phyloP scores from a whole-genome alignment of 352 stramenopile genomes.

The Globisporangium viniferum region DNA sequence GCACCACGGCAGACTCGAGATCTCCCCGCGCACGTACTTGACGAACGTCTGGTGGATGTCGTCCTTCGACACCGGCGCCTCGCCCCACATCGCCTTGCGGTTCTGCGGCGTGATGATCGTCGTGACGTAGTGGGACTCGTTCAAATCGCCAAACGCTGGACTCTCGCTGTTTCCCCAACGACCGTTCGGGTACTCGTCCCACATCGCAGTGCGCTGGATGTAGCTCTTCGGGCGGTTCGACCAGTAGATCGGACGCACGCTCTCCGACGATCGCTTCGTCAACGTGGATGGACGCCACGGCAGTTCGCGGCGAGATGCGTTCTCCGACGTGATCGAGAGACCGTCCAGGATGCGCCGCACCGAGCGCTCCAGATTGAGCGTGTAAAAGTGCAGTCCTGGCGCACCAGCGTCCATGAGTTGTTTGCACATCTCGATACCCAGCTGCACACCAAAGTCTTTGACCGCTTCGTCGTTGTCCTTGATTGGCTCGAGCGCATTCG shows the following conservation, averaged over 20 bases:
- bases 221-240: conserved; percentile 98
- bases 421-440: conserved; percentile 94
- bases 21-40: conserved; percentile 94
- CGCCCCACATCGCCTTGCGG: conserved; percentile 94
- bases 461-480: conserved; percentile 96
- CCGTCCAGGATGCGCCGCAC: conserved; percentile 87
- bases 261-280: conserved; percentile 84
- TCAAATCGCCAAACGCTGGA: conserved; percentile 95
- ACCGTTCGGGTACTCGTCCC: conserved; percentile 97
- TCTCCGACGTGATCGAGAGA: conserved; percentile 52
- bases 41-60: conserved; percentile 97
- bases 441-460: conserved; percentile 95
- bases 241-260: conserved; percentile 98
- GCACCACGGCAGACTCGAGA: conserved; percentile 97
- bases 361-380: conserved; percentile 91
- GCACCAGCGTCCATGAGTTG: conserved; percentile 89
- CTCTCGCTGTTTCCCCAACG: conserved; percentile 95
- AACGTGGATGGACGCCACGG: conserved; percentile 92
- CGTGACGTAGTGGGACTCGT: conserved; percentile 94
- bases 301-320: conserved; percentile 68
- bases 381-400: conserved; percentile 93
- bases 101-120: conserved; percentile 53
- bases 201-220: conserved; percentile 95
- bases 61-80: conserved; percentile 79
- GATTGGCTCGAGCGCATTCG: conserved; percentile 84